Evolutionary conservation across 2,329 filamentous ascomycete species (phyloP), one percentile per base, ranked within the genome.

Genomic region (Pseudocercospora musae): DNA sequence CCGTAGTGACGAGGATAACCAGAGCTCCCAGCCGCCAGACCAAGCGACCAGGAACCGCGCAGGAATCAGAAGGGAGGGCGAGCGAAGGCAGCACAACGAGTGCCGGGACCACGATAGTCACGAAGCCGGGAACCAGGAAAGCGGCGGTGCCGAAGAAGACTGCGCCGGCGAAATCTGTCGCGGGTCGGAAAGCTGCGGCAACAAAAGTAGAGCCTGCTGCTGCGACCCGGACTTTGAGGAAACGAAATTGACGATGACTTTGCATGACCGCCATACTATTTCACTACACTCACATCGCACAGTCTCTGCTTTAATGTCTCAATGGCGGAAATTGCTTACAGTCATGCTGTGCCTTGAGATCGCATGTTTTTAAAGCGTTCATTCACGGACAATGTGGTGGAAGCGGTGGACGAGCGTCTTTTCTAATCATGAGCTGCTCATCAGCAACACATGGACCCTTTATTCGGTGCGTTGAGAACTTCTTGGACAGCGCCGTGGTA

Each of bases 31-130:
- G 76, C 82, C 85, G 54, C 85, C 73, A 87, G 71, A 79, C 81
- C 1, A 82, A 83, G 9, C 81, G 84, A 44, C 73, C 72, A 56
- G 62, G 52, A 9, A 57, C 66, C 5, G 78, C 81, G 0, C 49
- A 55, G 10, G 66, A 69, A 23, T 56, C 59, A 55, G 71, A 71
- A 42, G 69, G 66, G n/a, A 65, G 69, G 58, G 71, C 64, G 18
- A 90, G 88, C 69, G 82, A 78, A 67, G 80, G 79, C 60, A 89
- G 87, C 72, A 87, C 87, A 71, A 81, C 78, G 4, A 90, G 87
- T 74, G 84, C 73, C 20, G 74, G 83, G 13, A 83, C 85, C 7
- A 90, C 88, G 0, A 85, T 89, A 21, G 80, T 89, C 33, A 71
- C 60, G 1, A 71, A 83, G 74, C 73, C 78, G 4, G 65, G 73